phyloP scores from a whole-genome alignment of 257 asterid genomes.

The Euphrasia confusa region DNA sequence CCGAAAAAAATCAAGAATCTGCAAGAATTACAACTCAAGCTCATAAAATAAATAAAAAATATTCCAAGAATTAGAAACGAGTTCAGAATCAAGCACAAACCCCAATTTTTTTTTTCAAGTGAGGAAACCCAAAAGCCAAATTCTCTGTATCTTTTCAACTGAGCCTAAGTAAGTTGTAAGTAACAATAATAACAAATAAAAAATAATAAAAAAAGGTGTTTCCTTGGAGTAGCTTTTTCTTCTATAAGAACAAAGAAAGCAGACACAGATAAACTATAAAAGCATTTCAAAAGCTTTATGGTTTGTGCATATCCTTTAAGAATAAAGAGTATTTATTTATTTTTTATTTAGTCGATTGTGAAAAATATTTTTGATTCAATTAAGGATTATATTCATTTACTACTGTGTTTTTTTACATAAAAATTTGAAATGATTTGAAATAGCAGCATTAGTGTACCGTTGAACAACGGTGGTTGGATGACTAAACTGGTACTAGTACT shows the following conservation, averaged over 20 bases:
- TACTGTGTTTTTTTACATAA: background rate
- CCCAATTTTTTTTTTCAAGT: constrained; percentile 25
- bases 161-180: constrained; percentile 13
- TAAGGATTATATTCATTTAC: background rate
- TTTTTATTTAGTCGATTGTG: background rate
- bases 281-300: constrained; percentile 18
- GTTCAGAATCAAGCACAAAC: constrained; percentile 42
- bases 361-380: background rate
- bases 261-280: constrained; percentile 17
- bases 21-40: constrained; percentile 1
- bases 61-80: constrained; percentile 29
- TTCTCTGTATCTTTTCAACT: constrained; percentile 12
- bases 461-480: constrained; percentile 28
- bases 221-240: constrained; percentile 23
- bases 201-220: constrained; percentile 21
- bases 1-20: constrained; percentile 20
- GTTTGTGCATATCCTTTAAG: constrained; percentile 18
- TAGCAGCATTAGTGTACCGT: constrained; percentile 33
- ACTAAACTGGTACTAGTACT: background rate
- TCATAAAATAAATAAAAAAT: background rate
- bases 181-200: constrained; percentile 11
- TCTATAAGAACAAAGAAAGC: background rate
- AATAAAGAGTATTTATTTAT: background rate
- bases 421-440: constrained; percentile 42
- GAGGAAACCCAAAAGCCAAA: constrained; percentile 38